These are phyloP conservation scores for Claviceps maximensis DNA, from an alignment of 2,329 filamentous ascomycete genomes.

Conservation along the genomic window DNA sequence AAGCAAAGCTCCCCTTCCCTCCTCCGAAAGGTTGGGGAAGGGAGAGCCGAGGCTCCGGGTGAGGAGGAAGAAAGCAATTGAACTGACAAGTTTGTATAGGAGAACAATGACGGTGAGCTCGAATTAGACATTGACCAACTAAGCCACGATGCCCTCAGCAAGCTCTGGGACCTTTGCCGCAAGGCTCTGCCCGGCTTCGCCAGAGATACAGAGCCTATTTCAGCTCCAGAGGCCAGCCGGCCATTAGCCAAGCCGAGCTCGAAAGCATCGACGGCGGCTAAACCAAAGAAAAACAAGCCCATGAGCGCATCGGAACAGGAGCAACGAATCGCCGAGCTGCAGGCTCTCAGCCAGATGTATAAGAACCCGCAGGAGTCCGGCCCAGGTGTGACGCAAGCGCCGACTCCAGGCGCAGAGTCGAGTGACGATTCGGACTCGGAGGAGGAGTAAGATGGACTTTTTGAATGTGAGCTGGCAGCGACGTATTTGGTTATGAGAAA, in stretches of 20 bases:
- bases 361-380: constrained; percentile 20
- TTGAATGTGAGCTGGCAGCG: constrained; percentile 1
- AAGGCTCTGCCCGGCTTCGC: constrained; percentile 29
- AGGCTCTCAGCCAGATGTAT: constrained; percentile 35
- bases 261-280: constrained; percentile 17
- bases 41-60: not conserved
- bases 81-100: constrained; percentile 21
- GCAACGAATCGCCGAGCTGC: constrained; percentile 47
- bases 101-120: constrained; percentile 45
- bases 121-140: constrained; percentile 47
- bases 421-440: constrained; percentile 35
- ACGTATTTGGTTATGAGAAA: constrained; percentile 6
- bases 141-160: constrained; percentile 39
- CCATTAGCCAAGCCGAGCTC: constrained; percentile 17
- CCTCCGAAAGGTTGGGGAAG: no score
- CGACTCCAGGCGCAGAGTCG: constrained; percentile 20
- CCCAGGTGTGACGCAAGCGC: constrained; percentile 12
- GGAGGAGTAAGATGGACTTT: constrained; percentile 24
- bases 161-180: constrained; percentile 34
- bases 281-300: constrained; percentile 61
- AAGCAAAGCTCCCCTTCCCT: not conserved
- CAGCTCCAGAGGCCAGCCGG: constrained; percentile 19
- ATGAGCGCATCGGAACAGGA: constrained; percentile 62
- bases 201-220: constrained; percentile 17
- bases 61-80: not conserved